Base-by-base conservation (phyloP, 1,139 yeast species). In the Candida anutae region DNA sequence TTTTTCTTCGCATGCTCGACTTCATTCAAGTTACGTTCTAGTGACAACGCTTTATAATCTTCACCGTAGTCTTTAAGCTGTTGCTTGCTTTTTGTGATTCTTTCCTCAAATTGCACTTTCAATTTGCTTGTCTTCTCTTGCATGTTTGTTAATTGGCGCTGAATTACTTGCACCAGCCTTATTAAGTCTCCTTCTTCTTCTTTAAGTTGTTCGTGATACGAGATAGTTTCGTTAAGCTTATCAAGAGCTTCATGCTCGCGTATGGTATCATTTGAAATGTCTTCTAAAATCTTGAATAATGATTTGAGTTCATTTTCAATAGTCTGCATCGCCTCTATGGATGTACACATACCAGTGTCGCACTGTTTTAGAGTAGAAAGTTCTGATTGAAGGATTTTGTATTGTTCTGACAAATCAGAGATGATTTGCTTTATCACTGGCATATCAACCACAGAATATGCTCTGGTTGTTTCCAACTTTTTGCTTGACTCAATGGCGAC, bases 361-460 rank as follows among this genome's bases (percentile, higher is more conserved):
- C 69, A 64, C 13, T 46, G 41, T 36, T 78, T 81, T 14, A 74
- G 39, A 4, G 54, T 51, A 13, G 55, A 50, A 21, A 75, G 50
- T 6, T 54, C 51, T 3, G 49, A 47, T 28, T 65, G 36, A 14
- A 34, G 33, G 4, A 55, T 54, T 6, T 54, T 50, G 15, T 77
- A 57, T 10, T 73, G 64, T n/a, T 49, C 49, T 23, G 62, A 59
- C 52, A 82, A 61, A 34, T 77, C 82, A 8, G 62, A 56, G 16
- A 80, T 74, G 15, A 74, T 64, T 36, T 65, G 67, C 26, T 62
- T 63, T 12, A 82, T 56, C 18, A 69, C 67, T 16, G 67, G 70
- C 6, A 84, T 74, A 26, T 83, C 77, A 28, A 79, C 77, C 25
- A 73, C 67, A 10, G 78, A 62, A 41, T 78, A 79, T 18, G 70